Base-by-base conservation (phyloP, 495 filamentous ascomycete genomes). In the Arthonia radiata region DNA sequence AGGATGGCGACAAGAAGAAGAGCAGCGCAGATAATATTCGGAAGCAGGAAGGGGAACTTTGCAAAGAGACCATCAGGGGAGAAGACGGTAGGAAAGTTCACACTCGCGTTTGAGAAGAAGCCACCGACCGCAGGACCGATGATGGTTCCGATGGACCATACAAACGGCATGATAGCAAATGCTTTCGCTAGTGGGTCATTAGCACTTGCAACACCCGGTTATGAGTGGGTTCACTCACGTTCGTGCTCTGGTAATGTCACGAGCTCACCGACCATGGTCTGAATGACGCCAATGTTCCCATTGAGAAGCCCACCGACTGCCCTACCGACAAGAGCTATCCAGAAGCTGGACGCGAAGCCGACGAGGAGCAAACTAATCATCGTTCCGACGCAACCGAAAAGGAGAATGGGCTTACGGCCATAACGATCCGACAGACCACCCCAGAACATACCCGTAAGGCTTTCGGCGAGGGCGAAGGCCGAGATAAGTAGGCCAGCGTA, bases 211-310 rank as follows among this genome's bases (percentile, higher is more conserved):
- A 19, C 12, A 2, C 8, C 11, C 22, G 13, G 15, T 10, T 14
- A n/a, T 13, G 11, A 29, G 9, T 28, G 26, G 4, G 5, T 15
- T 29, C 8, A 57, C 72, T 52, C 56, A 77, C 72, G 77, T 44
- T 86, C 77, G 51, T 86, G 73, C 38, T 79, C 68, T 2, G 73
- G 74, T 17, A 70, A 67, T 13, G 56, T 67, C 24, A 83, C 71
- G 27, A 83, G 37, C 42, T 89, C 78, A 13, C 70, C 76, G 13
- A 89, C 77, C 75, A 83, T 83, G n/a, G 77, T 83, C 44, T 83
- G 77, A 32, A 89, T 78, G 17, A 89, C 77, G 6, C 71, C 78
- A 38, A 83, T 71, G 36, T 89, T 89, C 23, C 78, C 78, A 51
- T 90, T 90, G 23, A 92, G 50, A 3, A 72, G 48, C 13, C 81